Evolutionary conservation across 192 early-diverging fungal genomes (phyloP).

Genomic region (Umbelopsis sp.): DNA sequence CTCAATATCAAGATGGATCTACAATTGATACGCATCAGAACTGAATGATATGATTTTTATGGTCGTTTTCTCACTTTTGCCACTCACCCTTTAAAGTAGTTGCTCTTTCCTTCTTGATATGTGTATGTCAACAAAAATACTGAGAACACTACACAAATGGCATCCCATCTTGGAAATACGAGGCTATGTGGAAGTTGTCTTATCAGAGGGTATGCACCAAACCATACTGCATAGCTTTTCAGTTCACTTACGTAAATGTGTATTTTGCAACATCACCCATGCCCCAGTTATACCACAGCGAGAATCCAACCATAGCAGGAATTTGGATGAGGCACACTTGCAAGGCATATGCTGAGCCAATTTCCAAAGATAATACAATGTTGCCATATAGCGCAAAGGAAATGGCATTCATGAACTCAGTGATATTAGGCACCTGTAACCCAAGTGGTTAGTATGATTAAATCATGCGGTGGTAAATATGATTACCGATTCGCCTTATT

Average conservation of each 20-base stretch:
- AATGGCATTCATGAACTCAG: conserved; percentile 94
- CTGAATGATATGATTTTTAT: no score
- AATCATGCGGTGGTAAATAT: no score
- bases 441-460: not conserved
- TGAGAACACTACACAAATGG: conserved; percentile 43
- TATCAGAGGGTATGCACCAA: not conserved
- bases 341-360: conserved; percentile 93
- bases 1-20: conserved; percentile 78
- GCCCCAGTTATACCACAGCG: conserved; percentile 57
- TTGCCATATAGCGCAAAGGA: conserved; percentile 93
- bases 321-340: conserved; percentile 96
- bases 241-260: conserved; percentile 35
- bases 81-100: conserved; percentile 92
- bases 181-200: conserved; percentile 27
- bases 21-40: no score
- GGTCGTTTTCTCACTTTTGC: no score
- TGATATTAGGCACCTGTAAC: conserved; percentile 76
- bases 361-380: conserved; percentile 84
- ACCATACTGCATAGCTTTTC: not conserved
- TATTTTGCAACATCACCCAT: conserved; percentile 33
- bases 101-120: conserved; percentile 93
- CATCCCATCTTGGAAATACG: conserved; percentile 47
- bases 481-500: not conserved
- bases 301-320: conserved; percentile 89
- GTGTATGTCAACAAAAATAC: conserved; percentile 87